Evolutionary conservation across 2,329 filamentous ascomycete species (phyloP), one percentile per base, ranked within the genome.

Genomic region (Apiospora phragmitis): DNA sequence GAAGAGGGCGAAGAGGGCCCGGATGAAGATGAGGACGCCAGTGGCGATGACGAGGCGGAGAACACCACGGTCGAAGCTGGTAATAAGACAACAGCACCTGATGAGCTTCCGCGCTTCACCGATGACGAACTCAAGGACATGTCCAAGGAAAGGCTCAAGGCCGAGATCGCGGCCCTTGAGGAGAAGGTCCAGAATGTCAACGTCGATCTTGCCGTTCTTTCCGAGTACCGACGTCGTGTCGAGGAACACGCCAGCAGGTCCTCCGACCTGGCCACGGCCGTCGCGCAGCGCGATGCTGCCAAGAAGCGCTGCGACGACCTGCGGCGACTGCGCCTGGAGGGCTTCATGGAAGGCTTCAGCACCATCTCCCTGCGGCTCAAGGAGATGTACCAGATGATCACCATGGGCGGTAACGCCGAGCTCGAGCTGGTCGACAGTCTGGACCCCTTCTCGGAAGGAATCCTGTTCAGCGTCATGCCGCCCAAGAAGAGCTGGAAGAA

Each of bases 301-400:
- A 99, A 98, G 88, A 93, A 94, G 79, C 92, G 94, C 11, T 94
- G 95, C 76, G 95, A 98, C 77, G 94, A 98, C 75, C 90, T 99
- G 68, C 93, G 96, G 16, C 93, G 94, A 18, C 86, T 97, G 67
- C 93, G 96, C 41, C 87, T 98, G 9, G 95, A 98, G 76, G 95
- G 96, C 45, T 99, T 99, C 88, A 98, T 98, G 95, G 94, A 97
- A 79, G 96, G 97, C 49, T 98, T 99, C 85, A 92, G 92, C 77
- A 92, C 90, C 73, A 99, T 99, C 81, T 98, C 95, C 1, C 87
- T 98, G 32, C 93, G 95, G 0, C 87, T 99, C 65, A 99, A 99
- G 85, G 96, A 99, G 79, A 99, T 99, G 96, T 99, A 99, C 84
- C 96, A 99, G 81, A 98, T 99, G 95, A 99, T 99, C 80, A 99